These are phyloP conservation scores for Pezicula neosporulosa DNA, from an alignment of 2,329 filamentous ascomycete species.

Conservation along the genomic window DNA sequence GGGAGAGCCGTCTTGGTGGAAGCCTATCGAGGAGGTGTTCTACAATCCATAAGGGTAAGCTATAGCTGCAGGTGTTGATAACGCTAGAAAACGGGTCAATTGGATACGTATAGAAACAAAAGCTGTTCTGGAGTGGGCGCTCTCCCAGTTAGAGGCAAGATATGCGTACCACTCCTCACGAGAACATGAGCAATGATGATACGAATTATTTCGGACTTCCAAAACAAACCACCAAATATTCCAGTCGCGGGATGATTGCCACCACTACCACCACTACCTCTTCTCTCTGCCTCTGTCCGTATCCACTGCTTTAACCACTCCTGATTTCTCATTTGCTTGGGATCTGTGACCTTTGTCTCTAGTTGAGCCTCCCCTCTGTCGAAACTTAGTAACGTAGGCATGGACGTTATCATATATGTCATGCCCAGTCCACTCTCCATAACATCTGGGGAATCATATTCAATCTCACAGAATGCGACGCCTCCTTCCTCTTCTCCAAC, in stretches of 20 bases:
- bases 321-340: conserved; percentile 43
- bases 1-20: conserved; percentile 66
- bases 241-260: conserved; percentile 35
- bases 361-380: conserved; percentile 50
- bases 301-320: conserved; percentile 53
- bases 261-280: conserved; percentile 41
- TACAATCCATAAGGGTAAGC: conserved; percentile 42
- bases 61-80: neutral
- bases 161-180: neutral
- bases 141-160: neutral
- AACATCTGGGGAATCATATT: conserved; percentile 56
- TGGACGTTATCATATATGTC: conserved; percentile 54
- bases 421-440: conserved; percentile 45
- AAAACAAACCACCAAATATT: conserved; percentile 37
- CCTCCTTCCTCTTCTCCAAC: conserved; percentile 54
- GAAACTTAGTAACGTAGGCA: conserved; percentile 57
- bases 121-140: neutral
- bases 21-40: conserved; percentile 66
- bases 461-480: conserved; percentile 49
- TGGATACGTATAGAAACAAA: neutral
- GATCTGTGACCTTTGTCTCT: conserved; percentile 46
- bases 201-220: conserved; percentile 19
- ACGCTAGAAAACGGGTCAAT: neutral
- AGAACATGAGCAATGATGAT: neutral
- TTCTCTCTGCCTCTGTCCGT: conserved; percentile 43